A percentile compares a stretch with the other conserved stretches of the same genome.
Conservation (phyloP, 176 grass and related monocot genomes). For the Calamus simplicifolius region DNA sequence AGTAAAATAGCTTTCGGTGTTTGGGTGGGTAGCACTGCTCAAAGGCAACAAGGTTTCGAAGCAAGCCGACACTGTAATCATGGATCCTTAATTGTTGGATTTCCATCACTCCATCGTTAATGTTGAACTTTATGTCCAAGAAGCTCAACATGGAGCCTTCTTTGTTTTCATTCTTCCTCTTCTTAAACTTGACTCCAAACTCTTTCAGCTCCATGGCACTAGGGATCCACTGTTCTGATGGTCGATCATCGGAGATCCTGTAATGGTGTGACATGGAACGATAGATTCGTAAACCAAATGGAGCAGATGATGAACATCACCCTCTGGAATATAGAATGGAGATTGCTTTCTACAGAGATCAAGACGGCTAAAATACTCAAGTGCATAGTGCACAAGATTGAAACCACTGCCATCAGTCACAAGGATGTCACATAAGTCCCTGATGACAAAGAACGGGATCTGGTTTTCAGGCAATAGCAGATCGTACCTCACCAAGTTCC, state of each 20-base stretch:
- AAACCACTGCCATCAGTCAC: constrained; percentile 14
- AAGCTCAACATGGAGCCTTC: too few species aligned
- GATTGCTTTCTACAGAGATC: too few species aligned
- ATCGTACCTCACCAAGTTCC: constrained; percentile 22
- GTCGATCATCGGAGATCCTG: too few species aligned
- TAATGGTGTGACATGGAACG: constrained; percentile 15
- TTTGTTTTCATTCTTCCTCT: too few species aligned
- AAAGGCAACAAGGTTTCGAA: too few species aligned
- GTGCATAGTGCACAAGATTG: too few species aligned
- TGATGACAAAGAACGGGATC: constrained; percentile 19
- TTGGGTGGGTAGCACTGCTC: too few species aligned
- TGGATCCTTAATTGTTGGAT: constrained; percentile 23
- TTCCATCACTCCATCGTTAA: constrained; percentile 12
- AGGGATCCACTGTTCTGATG: background rate
- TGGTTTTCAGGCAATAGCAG: too few species aligned
- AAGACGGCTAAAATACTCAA: too few species aligned
- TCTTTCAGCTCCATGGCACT: too few species aligned
- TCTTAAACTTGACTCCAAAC: too few species aligned
- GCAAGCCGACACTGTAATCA: constrained; percentile 18
- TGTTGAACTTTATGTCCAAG: constrained; percentile 9
- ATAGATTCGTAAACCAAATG: constrained; percentile 21
- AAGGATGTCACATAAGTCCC: constrained; percentile 17
- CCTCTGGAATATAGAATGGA: too few species aligned
- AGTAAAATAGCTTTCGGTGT: constrained; percentile 8
- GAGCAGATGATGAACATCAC: constrained; percentile 15